Base-by-base conservation (phyloP, 2,329 filamentous ascomycete species). In the Aureobasidium melanogenum region DNA sequence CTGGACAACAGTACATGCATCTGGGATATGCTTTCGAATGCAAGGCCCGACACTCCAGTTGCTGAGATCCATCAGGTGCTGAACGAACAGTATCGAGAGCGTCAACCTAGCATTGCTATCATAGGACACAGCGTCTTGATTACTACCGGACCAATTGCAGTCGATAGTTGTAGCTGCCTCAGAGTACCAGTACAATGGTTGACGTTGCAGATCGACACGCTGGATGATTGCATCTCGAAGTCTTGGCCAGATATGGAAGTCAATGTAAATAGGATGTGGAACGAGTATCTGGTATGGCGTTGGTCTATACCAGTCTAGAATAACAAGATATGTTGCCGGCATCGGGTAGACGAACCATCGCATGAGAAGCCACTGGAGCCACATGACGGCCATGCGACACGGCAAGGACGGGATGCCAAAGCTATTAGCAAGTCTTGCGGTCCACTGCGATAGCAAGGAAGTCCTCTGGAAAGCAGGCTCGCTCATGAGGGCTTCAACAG, bases 261-360 rank as follows among this genome's bases (percentile, higher is more conserved):
- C 60, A 28, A 22, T n/a, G 10, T 47, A 43, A 4, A 62, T 15
- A 4, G 90, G 87, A 71, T 94, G 89, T 0, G 84, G 75, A 0
- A 76, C 80, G 61, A 82, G 79, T 12, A 89, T 73, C 70, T 94
- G 89, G 2, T 79, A 79, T 0, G 82, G 79, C 1, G 81, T 76
- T 1, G 90, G 89, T 0, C 80, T 80, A 44, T 86, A 75, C 84
- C 88, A 94, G 3, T 84, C 78, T 0, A 90, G 89, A 10, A 95
- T 75, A 2, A 86, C 82, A 28, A 88, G 83, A 71, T 88, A 91
- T 73, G 91, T 94, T 67, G 91, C 88, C 62, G 80, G 80, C 0
- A 88, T 89, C 0, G 89, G 88, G 19, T 83, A 82, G 58, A 94
- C 86, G 70, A 90, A 85, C 88, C 89, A 95, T 41, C 73, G 72